phyloP scores from a whole-genome alignment of 176 grass and related monocot species.

The maize (Zea mays) region Zm-B73-REFERENCE-NAM-5.0 NC_050100.1:3342501-3343000 shows the following conservation, averaged over 20 bases:
- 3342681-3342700: slow-evolving; percentile 73
- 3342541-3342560: no score
- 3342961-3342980: not conserved
- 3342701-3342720: slow-evolving; percentile 77
- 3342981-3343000: not conserved
- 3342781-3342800: slow-evolving; percentile 49
- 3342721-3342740: slow-evolving; percentile 93
- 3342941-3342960: not conserved
- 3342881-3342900: not conserved
- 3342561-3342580: not conserved
- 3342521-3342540: no score
- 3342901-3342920: not conserved
- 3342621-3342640: slow-evolving; percentile 4
- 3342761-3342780: slow-evolving; percentile 48
- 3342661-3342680: slow-evolving; percentile 76
- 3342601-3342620: slow-evolving; percentile 6
- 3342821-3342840: slow-evolving; percentile 13
- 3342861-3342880: not conserved
- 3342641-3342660: slow-evolving; percentile 49
- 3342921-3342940: not conserved
- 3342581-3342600: not conserved
- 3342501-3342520: no score
- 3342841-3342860: not conserved
- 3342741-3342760: slow-evolving; percentile 68
- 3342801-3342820: slow-evolving; percentile 7